These are phyloP conservation scores for Geranomyces variabilis DNA, from an alignment of 192 early-diverging fungal species.

Conservation along the genomic window DNA sequence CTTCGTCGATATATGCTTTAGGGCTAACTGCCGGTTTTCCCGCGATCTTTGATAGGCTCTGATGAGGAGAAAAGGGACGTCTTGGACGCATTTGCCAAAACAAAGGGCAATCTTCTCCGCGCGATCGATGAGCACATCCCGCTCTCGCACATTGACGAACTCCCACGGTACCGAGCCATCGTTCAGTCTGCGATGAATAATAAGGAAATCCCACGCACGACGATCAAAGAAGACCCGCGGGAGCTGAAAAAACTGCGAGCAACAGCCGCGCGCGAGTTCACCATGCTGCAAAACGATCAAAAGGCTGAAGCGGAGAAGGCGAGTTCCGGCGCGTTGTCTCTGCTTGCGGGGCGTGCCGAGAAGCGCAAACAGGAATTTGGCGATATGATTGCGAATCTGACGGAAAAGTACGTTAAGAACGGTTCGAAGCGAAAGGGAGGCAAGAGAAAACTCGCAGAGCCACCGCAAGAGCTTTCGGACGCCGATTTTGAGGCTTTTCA, in stretches of 20 bases:
- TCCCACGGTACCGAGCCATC: constrained; percentile 62
- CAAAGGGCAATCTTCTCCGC: constrained; percentile 20
- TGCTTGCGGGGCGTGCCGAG: background rate
- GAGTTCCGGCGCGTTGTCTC: background rate
- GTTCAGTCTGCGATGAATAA: constrained; percentile 66
- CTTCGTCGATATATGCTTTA: too few species aligned
- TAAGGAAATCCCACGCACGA: constrained; percentile 50
- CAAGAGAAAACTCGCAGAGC: constrained; percentile 12
- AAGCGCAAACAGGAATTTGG: constrained; percentile 18
- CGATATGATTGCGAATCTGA: constrained; percentile 25
- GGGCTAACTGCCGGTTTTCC: constrained; percentile 58
- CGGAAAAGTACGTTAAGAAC: constrained; percentile 33
- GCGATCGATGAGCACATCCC: constrained; percentile 65
- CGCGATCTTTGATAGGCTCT: constrained; percentile 63
- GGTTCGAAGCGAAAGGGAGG: constrained; percentile 30
- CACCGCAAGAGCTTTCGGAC: constrained; percentile 53
- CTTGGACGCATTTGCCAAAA: constrained; percentile 23
- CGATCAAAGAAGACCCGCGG: constrained; percentile 45
- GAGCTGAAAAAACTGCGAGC: constrained; percentile 53
- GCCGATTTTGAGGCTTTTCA: constrained; percentile 70
- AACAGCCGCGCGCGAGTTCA: constrained; percentile 46
- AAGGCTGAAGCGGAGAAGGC: background rate
- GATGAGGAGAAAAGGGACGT: constrained; percentile 69
- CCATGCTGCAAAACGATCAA: background rate
- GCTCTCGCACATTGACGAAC: constrained; percentile 66